phyloP scores from a whole-genome alignment of 139 green algal species.

The Monoraphidium neglectum region DNA sequence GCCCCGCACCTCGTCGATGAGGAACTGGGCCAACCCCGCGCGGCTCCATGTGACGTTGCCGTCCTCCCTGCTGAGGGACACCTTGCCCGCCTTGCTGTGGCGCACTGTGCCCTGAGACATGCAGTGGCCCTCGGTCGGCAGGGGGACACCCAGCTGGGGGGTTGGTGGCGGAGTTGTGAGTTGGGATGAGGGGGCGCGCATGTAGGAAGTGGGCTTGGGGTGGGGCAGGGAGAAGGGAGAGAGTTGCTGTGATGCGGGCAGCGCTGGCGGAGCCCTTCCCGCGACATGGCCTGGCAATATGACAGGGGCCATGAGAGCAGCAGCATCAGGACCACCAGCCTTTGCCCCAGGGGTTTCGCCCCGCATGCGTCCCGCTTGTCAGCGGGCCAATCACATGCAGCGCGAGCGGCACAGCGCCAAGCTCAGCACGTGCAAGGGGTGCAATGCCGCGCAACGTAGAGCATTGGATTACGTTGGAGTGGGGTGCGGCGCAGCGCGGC shows the following conservation, averaged over 20 bases:
- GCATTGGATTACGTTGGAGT: too few species aligned
- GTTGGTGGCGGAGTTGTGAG: not conserved
- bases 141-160: constrained; percentile 39
- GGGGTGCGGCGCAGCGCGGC: too few species aligned
- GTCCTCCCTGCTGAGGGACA: constrained; percentile 42
- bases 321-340: not conserved
- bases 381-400: too few species aligned
- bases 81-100: constrained; percentile 45
- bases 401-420: too few species aligned
- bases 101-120: constrained; percentile 50
- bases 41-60: constrained; percentile 52
- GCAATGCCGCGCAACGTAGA: too few species aligned
- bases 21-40: constrained; percentile 43
- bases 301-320: not conserved
- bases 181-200: not conserved
- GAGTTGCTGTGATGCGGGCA: not conserved
- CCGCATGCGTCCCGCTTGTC: too few species aligned
- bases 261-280: not conserved
- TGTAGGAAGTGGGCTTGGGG: not conserved
- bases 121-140: constrained; percentile 38
- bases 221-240: not conserved
- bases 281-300: not conserved
- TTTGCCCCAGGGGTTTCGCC: too few species aligned
- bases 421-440: too few species aligned
- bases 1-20: constrained; percentile 40